Evolutionary conservation across 116 monocot genomes (phyloP), one percentile per base, ranked within the genome.

Genomic region (Dioscorea cayenensis): DNA sequence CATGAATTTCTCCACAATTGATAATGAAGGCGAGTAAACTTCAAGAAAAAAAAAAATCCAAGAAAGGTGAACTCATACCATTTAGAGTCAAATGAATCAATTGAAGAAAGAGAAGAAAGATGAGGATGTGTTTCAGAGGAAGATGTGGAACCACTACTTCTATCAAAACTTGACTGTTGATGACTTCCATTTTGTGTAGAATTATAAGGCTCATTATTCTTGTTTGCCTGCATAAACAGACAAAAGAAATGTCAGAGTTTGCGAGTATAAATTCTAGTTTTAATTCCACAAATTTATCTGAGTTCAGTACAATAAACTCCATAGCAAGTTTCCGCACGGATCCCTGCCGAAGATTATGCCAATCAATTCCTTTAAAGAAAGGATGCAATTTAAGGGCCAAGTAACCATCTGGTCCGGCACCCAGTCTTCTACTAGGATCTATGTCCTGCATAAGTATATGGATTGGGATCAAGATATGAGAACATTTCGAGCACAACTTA

Each of bases 51-150:
- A 55, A 55, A 14, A 55, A 5, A 12, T 55, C 16, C 3, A 55
- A 19, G 16, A 55, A 55, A 55, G 55, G 4, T 32, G 32, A 32
- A 32, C 2, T 32, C 66, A 14, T 87, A 99, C 99, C 99, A 99
- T 91, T 71, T 99, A 35, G 99, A 94, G 70, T 99, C 94, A 78
- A 99, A 99, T 63, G 99, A 91, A 59, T 94, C 99, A n/a, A 99
- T 97, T 28, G 88, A 86, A 81, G 90, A 82, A 67, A 94, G 71
- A 66, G 67, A 81, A 66, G 90, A 86, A 51, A 99, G 69, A 48
- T 82, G 80, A 67, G 86, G 80, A 49, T 82, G 86, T 60, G 76
- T 21, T 35, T 87, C 81, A 79, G 91, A 87, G 71, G 99, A 94
- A 69, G 91, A 82, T 50, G 90, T 37, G 20, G 77, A 70, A 60